phyloP scores from a whole-genome alignment of 306 rosid genomes.

The Arachis hypogaea region DNA sequence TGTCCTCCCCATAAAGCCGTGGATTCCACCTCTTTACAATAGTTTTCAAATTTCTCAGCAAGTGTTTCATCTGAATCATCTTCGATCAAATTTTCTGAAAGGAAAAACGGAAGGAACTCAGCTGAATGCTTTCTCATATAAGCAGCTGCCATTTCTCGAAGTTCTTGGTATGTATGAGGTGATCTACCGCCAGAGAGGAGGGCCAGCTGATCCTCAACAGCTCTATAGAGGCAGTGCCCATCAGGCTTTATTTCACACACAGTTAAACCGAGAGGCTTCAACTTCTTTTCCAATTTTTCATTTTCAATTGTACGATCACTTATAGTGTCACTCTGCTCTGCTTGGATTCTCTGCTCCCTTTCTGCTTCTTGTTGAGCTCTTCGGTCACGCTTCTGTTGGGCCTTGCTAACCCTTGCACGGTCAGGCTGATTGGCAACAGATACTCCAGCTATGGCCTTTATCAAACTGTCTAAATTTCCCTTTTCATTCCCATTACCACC shows the following conservation, averaged over 20 bases:
- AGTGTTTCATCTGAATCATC: slow-evolving; percentile 55
- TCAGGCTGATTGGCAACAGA: slow-evolving; percentile 68
- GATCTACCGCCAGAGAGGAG: slow-evolving; percentile 60
- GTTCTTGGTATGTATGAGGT: slow-evolving; percentile 72
- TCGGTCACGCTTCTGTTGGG: slow-evolving; percentile 69
- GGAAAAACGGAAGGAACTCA: slow-evolving; percentile 79
- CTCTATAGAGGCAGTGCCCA: slow-evolving; percentile 95
- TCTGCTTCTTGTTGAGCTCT: slow-evolving; percentile 86
- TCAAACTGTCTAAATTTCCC: slow-evolving; percentile 66
- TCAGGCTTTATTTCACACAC: slow-evolving; percentile 86
- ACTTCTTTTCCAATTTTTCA: slow-evolving; percentile 74
- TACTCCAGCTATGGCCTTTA: slow-evolving; percentile 89
- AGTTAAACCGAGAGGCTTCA: slow-evolving; percentile 78
- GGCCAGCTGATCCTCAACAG: slow-evolving; percentile 79
- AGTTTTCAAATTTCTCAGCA: slow-evolving; percentile 67
- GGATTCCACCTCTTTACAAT: slow-evolving; percentile 86
- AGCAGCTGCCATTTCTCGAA: slow-evolving; percentile 77
- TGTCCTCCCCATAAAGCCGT: slow-evolving; percentile 99
- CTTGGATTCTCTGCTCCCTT: slow-evolving; percentile 86
- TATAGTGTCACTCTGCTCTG: slow-evolving; percentile 71
- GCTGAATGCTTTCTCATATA: slow-evolving; percentile 75
- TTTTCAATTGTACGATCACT: slow-evolving; percentile 81
- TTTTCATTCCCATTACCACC: slow-evolving; percentile 58
- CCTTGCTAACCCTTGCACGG: slow-evolving; percentile 65
- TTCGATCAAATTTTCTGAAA: slow-evolving; percentile 62